Base-by-base conservation (phyloP, 139 green algal genomes). In the Tetraselmis chui region DNA sequence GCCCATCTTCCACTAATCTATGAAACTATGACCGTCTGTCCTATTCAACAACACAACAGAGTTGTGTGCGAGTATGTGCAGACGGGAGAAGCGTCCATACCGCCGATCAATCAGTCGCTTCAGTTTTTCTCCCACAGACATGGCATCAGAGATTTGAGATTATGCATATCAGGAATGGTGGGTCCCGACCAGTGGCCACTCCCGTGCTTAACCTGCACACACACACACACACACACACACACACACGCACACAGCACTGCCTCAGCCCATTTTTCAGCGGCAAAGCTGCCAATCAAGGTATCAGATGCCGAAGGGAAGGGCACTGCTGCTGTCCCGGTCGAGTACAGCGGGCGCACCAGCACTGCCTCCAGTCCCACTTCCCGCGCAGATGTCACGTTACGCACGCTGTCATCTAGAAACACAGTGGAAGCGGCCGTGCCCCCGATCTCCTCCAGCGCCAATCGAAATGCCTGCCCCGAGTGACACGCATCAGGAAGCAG, bases 341-440 rank as follows among this genome's bases (percentile, higher is more conserved):
- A n/a, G n/a, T n/a, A n/a, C n/a, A n/a, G n/a, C n/a, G n/a, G n/a
- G 5, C 45, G 45, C 45, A 67, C 45, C 45, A 67, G 45, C 11
- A 67, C 45, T 25, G 45, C 45, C 45, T 67, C 45, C 45, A 67
- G 45, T 67, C 93, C 93, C n/a, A 91, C 75, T 2, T 82, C 76
- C 31, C 93, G 89, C 18, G 90, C 91, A 1, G 87, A 85, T 23
- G 89, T 85, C 29, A 96, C 82, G 83, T 97, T 97, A 29, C 92
- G 89, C 0, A 87, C 78, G 59, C 83, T 91, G 88, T 97, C 94
- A 80, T 97, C 94, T 23, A 95, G 87, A 78, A 94, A 97, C 1
- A 94, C 81, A 1, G 87, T 90, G 24, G 87, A 83, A 0, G 32
- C 74, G 2, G 89, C 27, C 1, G 58, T 30, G 22, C 81, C 82